Evolutionary conservation across 73 alveolate species (phyloP).

Genomic region (Paramecium octaurelia): DNA sequence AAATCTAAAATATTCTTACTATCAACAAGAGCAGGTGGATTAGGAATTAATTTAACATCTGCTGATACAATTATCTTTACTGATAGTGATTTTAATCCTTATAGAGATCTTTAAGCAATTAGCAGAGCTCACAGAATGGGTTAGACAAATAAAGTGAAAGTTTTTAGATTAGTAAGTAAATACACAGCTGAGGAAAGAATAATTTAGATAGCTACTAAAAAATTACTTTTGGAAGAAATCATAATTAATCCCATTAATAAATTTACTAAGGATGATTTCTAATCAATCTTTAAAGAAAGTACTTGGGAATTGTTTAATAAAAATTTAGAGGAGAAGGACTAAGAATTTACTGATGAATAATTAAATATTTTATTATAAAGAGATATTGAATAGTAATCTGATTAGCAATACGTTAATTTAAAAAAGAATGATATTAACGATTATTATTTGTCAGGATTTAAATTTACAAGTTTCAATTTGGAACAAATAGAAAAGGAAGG

Average conservation of each 20-base stretch:
- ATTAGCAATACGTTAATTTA: conserved; percentile 45
- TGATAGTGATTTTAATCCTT: conserved; percentile 80
- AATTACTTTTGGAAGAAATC: conserved; percentile 65
- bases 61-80: conserved; percentile 77
- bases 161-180: conserved; percentile 72
- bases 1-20: conserved; percentile 48
- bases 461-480: conserved; percentile 64
- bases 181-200: conserved; percentile 75
- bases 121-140: conserved; percentile 81
- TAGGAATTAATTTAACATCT: conserved; percentile 75
- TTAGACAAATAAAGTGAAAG: conserved; percentile 69
- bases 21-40: conserved; percentile 60
- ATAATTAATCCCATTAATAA: conserved; percentile 54
- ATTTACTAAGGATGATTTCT: conserved; percentile 61
- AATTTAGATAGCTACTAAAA: conserved; percentile 70
- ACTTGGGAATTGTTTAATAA: conserved; percentile 67
- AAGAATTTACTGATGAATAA: conserved; percentile 69
- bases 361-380: conserved; percentile 60
- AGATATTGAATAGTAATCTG: conserved; percentile 52
- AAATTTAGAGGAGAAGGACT: conserved; percentile 59
- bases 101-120: conserved; percentile 76
- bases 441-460: conserved; percentile 71
- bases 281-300: conserved; percentile 68
- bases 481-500: conserved; percentile 56
- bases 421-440: conserved; percentile 59